Evolutionary conservation across 78 protist species (phyloP), one percentile per base, ranked within the genome.

Genomic region (Cavenderia fasciculata): DNA sequence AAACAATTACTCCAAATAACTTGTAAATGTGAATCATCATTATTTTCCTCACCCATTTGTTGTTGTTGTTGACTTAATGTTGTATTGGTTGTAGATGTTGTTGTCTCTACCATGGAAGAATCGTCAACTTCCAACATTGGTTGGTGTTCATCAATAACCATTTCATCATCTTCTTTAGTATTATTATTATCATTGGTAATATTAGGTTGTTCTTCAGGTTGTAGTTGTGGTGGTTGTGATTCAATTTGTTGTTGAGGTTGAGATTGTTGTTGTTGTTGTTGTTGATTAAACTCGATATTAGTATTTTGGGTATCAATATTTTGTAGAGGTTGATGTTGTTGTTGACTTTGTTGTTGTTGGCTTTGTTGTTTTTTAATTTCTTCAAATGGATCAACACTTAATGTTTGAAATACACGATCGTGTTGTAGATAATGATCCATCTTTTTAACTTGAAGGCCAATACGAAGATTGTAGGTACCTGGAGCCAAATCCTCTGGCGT

Each of bases 401-500:
- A 23, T 25, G 25, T 16, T 27, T 65, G 54, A 43, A 68, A 14
- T 11, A 47, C 12, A 25, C 68, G 65, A 43, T 82, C 89, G 1
- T 21, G 11, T 18, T 36, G 47, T 2, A 82, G 25, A 1, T 65
- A 68, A n/a, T 56, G 71, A 43, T 82, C 89, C 36, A 82, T 68
- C 47, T 82, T 82, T 27, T 46, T 65, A 43, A 75, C 65, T 43
- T 82, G 65, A 57, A 82, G 56, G 5, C 89, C 89, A 31, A 82
- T 57, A 10, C 77, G 23, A 3, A 82, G 52, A 43, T 82, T 73
- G 40, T 66, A 82, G 11, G 72, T 74, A 8, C 76, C 49, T 11
- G 70, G 34, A 33, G 18, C 23, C 54, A 44, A 25, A 10, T 68
- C 40, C 56, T 82, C 89, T 43, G 89, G 89, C 18, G 59, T 44